Evolutionary conservation across 108 stramenopile genomes (phyloP).

Genomic region (Cyclotella sp.): DNA sequence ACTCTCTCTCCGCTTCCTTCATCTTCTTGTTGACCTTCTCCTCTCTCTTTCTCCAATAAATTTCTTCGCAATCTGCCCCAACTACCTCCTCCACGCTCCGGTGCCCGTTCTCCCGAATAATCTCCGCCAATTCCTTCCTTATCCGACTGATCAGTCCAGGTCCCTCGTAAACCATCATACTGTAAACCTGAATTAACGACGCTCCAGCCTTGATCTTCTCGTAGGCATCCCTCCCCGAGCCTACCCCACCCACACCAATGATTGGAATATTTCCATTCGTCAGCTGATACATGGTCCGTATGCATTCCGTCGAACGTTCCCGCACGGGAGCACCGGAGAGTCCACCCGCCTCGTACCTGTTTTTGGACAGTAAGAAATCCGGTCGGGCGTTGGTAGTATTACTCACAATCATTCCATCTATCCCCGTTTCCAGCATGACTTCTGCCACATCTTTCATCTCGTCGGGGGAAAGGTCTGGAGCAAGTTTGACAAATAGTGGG

Average conservation of each 20-base stretch:
- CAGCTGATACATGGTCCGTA: constrained; percentile 77
- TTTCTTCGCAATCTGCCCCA: constrained; percentile 73
- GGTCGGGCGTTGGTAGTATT: constrained; percentile 93
- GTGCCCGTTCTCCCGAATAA: constrained; percentile 69
- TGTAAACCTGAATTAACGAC: constrained; percentile 92
- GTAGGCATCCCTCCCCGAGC: constrained; percentile 83
- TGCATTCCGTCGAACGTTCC: constrained; percentile 83
- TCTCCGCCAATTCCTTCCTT: constrained; percentile 69
- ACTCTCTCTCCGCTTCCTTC: constrained; percentile 19
- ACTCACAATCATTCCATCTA: constrained; percentile 93
- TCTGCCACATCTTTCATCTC: constrained; percentile 83
- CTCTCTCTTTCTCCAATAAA: constrained; percentile 67
- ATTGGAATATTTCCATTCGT: constrained; percentile 89
- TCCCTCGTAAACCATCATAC: constrained; percentile 89
- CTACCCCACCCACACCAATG: constrained; percentile 95
- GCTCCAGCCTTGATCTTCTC: constrained; percentile 96
- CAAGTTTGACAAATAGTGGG: constrained; percentile 94
- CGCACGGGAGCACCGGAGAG: constrained; percentile 88
- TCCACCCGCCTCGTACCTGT: constrained; percentile 82
- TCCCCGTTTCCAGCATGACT: constrained; percentile 58
- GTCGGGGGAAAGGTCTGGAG: constrained; percentile 87
- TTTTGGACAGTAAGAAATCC: constrained; percentile 46
- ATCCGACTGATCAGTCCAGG: constrained; percentile 83
- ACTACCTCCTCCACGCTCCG: constrained; percentile 66
- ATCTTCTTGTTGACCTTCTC: constrained; percentile 40